Conservation (phyloP, 2,329 filamentous ascomycete species). For the Pseudopithomyces maydicus region DNA sequence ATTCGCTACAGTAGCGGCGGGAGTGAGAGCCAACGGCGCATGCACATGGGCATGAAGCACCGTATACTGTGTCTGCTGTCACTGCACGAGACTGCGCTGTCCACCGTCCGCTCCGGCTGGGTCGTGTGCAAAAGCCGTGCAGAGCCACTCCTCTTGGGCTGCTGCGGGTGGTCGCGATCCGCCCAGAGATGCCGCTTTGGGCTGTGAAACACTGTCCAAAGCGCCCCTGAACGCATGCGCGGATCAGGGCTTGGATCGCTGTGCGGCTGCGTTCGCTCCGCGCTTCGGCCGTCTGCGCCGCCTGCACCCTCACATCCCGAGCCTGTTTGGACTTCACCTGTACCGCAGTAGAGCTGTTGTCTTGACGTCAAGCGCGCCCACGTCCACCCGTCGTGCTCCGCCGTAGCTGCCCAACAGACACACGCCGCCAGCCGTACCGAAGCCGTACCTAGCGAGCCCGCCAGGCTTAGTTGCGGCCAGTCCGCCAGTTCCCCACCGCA, state of each 20-base stretch:
- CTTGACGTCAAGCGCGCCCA: not conserved
- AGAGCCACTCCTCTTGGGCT: not conserved
- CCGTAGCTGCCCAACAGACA: not conserved
- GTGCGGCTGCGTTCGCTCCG: constrained; percentile 1
- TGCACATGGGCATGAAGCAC: too few relatives aligned
- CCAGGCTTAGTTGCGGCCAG: not conserved
- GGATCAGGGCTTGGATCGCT: constrained; percentile 15
- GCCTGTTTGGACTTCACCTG: constrained; percentile 18
- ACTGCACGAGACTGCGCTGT: not conserved
- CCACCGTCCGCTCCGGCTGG: not conserved
- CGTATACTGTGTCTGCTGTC: too few relatives aligned
- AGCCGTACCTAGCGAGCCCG: not conserved
- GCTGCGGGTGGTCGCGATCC: not conserved
- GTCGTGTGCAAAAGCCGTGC: not conserved
- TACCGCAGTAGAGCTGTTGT: not conserved
- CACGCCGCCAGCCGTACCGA: not conserved
- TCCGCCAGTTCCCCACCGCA: not conserved
- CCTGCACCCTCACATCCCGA: constrained; percentile 3
- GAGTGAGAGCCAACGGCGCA: too few relatives aligned
- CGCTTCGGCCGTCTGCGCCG: constrained; percentile 4
- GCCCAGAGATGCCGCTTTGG: constrained; percentile 22
- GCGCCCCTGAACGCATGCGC: constrained; percentile 29
- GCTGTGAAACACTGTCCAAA: constrained; percentile 13
- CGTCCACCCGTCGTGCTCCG: not conserved
- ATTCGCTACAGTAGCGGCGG: too few relatives aligned